A percentile compares a stretch with the other conserved stretches of the same genome.
phyloP scores from a whole-genome alignment of 1,284 basidiomycete genomes.

The Cyathus olla region DNA sequence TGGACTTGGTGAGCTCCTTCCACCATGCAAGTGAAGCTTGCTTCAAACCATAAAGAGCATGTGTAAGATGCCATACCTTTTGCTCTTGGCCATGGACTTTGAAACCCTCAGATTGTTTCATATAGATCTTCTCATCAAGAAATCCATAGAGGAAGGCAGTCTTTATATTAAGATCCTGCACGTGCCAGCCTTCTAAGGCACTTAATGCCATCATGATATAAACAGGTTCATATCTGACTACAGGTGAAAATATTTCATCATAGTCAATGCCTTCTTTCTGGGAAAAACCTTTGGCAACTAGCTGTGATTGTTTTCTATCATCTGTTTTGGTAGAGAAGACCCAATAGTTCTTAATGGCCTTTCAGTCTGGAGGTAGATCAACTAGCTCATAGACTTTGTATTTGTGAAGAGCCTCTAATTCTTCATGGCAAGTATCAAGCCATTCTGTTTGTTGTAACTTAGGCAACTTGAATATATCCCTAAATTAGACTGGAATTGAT shows the following conservation, averaged over 20 bases:
- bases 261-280: constrained; percentile 47
- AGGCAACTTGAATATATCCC: constrained; percentile 11
- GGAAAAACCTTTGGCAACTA: constrained; percentile 56
- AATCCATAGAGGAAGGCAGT: too few species aligned
- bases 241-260: constrained; percentile 54
- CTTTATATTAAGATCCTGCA: too few species aligned
- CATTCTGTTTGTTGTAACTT: constrained; percentile 5
- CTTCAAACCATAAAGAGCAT: too few species aligned
- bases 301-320: constrained; percentile 42
- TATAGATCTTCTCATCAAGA: too few species aligned
- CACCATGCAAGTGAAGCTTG: too few species aligned
- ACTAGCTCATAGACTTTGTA: too few species aligned
- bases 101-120: too few species aligned
- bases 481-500: neutral
- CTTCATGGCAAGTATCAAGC: constrained; percentile 5
- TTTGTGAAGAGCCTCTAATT: constrained; percentile 8
- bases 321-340: constrained; percentile 41
- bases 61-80: too few species aligned
- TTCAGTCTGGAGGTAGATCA: constrained; percentile 3
- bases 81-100: too few species aligned
- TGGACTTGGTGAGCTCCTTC: too few species aligned
- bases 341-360: constrained; percentile 5
- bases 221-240: constrained; percentile 45
- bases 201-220: too few species aligned
- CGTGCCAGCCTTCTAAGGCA: too few species aligned